phyloP scores from a whole-genome alignment of 257 asterid species.

The Solanum virginianum region DNA sequence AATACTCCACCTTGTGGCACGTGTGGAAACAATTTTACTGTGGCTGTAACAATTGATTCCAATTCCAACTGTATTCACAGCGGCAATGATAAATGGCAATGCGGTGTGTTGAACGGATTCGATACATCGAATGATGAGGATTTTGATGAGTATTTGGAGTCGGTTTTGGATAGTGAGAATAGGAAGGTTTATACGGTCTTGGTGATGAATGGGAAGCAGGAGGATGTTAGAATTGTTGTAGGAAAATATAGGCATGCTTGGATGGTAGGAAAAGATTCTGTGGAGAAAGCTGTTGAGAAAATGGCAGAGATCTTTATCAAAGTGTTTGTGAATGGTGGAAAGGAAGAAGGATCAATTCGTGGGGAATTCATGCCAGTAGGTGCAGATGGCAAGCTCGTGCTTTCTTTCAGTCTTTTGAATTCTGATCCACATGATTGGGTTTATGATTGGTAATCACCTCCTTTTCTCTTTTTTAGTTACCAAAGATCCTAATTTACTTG shows the following conservation, averaged over 20 bases:
- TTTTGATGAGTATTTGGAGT: slow-evolving; percentile 49
- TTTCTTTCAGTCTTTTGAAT: slow-evolving; percentile 90
- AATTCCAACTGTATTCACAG: slow-evolving; percentile 26
- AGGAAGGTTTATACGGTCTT: slow-evolving; percentile 55
- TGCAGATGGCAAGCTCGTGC: slow-evolving; percentile 87
- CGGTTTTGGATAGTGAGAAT: slow-evolving; percentile 18
- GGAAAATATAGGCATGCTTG: slow-evolving; percentile 89
- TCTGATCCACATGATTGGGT: slow-evolving; percentile 69
- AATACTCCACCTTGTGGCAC: slow-evolving; percentile 42
- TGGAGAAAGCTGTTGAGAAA: slow-evolving; percentile 45
- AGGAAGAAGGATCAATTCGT: slow-evolving; percentile 58
- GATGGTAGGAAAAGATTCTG: slow-evolving; percentile 50
- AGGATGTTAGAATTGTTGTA: slow-evolving; percentile 46
- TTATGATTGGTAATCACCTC: slow-evolving; percentile 57
- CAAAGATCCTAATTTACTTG: not conserved
- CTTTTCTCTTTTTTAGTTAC: not conserved
- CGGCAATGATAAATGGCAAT: slow-evolving; percentile 30
- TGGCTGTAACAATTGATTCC: slow-evolving; percentile 49
- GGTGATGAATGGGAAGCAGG: slow-evolving; percentile 45
- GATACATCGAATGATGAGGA: slow-evolving; percentile 23
- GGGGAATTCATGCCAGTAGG: slow-evolving; percentile 99
- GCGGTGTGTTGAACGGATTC: slow-evolving; percentile 41
- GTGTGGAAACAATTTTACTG: slow-evolving; percentile 35
- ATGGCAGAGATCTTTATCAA: slow-evolving; percentile 61
- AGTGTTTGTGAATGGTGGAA: slow-evolving; percentile 77